Evolutionary conservation across 2,329 filamentous ascomycete genomes (phyloP).

Genomic region (Claviceps lovelessii): DNA sequence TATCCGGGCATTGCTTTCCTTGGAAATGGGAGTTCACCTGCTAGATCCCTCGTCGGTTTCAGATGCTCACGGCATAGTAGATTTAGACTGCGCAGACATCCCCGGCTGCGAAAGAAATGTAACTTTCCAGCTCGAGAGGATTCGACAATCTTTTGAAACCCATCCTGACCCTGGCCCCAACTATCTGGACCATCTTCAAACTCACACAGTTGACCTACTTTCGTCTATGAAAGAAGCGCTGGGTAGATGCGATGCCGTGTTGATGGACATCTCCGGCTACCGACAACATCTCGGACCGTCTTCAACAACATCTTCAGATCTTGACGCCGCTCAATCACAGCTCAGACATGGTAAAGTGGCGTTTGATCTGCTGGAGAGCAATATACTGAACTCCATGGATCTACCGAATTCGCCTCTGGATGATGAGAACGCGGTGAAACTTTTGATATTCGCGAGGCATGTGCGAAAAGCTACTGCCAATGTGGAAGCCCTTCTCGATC

Average conservation of each 20-base stretch:
- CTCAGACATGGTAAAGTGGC: slow-evolving; percentile 28
- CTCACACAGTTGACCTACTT: slow-evolving; percentile 32
- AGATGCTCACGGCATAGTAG: slow-evolving; percentile 7
- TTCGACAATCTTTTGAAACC: background rate
- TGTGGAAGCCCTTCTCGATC: slow-evolving; percentile 31
- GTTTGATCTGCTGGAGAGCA: slow-evolving; percentile 34
- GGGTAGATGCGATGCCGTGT: slow-evolving; percentile 32
- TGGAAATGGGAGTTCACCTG: slow-evolving; percentile 33
- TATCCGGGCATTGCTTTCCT: slow-evolving; percentile 36
- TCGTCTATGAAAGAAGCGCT: slow-evolving; percentile 30
- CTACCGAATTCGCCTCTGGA: slow-evolving; percentile 27
- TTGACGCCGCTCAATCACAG: slow-evolving; percentile 23
- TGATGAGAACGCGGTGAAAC: slow-evolving; percentile 34
- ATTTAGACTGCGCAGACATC: slow-evolving; percentile 3
- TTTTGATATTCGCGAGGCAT: slow-evolving; percentile 41
- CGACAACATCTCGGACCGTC: slow-evolving; percentile 32
- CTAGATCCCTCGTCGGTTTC: slow-evolving; percentile 20
- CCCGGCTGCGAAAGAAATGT: background rate
- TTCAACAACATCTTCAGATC: slow-evolving; percentile 26
- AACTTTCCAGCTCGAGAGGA: background rate
- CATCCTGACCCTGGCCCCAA: background rate
- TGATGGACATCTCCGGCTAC: slow-evolving; percentile 40
- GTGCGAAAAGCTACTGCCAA: slow-evolving; percentile 36
- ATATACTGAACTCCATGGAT: slow-evolving; percentile 31
- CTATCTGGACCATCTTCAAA: slow-evolving; percentile 20